Base-by-base conservation (phyloP, 2,329 filamentous ascomycete genomes). In the Coniochaeta sp. region DNA sequence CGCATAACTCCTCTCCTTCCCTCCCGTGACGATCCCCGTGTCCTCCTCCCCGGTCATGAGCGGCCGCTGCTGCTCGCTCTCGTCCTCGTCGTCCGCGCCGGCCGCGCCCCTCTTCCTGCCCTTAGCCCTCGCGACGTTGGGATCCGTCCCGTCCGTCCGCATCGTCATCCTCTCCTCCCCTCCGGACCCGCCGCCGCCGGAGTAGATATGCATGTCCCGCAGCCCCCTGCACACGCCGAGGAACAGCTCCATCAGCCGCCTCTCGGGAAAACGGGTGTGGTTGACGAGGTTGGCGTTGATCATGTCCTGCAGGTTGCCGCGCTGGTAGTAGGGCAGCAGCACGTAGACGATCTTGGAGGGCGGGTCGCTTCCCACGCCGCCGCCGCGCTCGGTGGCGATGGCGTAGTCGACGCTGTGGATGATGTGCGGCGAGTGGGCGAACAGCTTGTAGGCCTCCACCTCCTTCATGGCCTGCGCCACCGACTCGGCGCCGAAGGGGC, bases 221-320 rank as follows among this genome's bases (percentile, higher is more conserved):
- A 99, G 77, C 50, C 91, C 95, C 68, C 87, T 86, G 73, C 93
- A 97, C 2, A 99, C 92, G 17, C 95, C 95, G 47, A 97, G 78
- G 73, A 99, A 97, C 62, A 99, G 75, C 61, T 88, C 80, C 92
- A 98, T 93, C 63, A 99, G 79, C 68, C 88, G 83, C 71, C 87
- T 84, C 77, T 98, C 93, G 0, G 93, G 92, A 69, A 99, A 98
- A 58, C 82, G 83, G 40, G 90, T 90, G 72, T 96, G 91, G 74
- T 98, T 98, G 74, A 99, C 93, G 59, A 98, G 80, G 75, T 99
- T 99, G 64, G 95, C 93, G 74, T 99, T 99, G 80, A 99, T 98
- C 71, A 96, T 89, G 76, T 99, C 95, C 77, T 99, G 95, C 40
- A 99, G 82, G 74, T 99, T 99, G 16, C 95, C 95, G 65, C 93